phyloP scores from a whole-genome alignment of 1,284 basidiomycete species.

The Ganoderma boninense region DNA sequence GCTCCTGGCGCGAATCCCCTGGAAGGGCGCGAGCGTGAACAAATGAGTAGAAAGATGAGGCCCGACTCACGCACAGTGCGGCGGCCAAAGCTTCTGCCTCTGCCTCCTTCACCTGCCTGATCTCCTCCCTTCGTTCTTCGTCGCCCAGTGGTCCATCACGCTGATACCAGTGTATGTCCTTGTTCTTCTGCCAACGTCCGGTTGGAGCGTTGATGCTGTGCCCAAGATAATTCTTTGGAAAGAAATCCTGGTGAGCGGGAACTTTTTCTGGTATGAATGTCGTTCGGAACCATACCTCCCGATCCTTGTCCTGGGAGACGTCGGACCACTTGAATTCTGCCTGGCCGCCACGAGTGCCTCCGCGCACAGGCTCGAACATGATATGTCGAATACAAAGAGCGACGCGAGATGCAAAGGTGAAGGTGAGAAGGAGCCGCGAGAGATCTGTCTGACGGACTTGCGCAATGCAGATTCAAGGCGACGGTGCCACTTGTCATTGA shows the following conservation, averaged over 20 bases:
- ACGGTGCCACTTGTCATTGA: too few relatives aligned
- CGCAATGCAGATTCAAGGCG: too few relatives aligned
- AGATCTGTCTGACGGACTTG: too few relatives aligned
- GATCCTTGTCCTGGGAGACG: slow-evolving; percentile 90
- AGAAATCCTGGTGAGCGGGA: not conserved
- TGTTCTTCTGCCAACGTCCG: slow-evolving; percentile 95
- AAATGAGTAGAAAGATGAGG: not conserved
- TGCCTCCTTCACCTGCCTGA: slow-evolving; percentile 81
- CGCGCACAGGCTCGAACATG: slow-evolving; percentile 85
- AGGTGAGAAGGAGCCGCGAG: not conserved
- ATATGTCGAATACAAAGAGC: slow-evolving; percentile 1
- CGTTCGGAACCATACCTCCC: slow-evolving; percentile 66
- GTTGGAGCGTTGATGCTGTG: slow-evolving; percentile 93
- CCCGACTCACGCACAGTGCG: slow-evolving; percentile 64
- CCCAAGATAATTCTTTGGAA: slow-evolving; percentile 84
- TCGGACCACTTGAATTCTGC: slow-evolving; percentile 94
- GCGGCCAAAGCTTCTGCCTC: slow-evolving; percentile 88
- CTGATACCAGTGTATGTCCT: slow-evolving; percentile 93
- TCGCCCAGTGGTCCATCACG: slow-evolving; percentile 62
- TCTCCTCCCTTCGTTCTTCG: slow-evolving; percentile 70
- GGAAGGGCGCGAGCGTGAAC: not conserved
- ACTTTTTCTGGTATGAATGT: too few relatives aligned
- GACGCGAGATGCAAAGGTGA: not conserved
- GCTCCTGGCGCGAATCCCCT: slow-evolving; percentile 71
- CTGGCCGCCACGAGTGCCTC: slow-evolving; percentile 88